Conservation (phyloP, 2,329 filamentous ascomycete genomes). For the Aspergillus pseudoglaucus region DNA sequence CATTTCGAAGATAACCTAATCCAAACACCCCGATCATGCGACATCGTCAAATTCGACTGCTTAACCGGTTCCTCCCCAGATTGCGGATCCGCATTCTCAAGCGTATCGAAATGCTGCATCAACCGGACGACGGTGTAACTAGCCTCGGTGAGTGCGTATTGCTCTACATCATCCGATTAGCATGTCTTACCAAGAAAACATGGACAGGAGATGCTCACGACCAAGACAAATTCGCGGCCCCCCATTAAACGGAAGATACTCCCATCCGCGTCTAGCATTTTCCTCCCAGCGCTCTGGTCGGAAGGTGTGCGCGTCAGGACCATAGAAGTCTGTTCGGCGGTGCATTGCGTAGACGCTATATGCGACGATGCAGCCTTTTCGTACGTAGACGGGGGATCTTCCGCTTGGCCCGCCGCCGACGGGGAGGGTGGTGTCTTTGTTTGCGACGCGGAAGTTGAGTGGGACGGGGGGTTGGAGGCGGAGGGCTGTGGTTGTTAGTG, state of each 20-base stretch:
- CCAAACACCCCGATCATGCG: slow-evolving; percentile 25
- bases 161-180: slow-evolving; percentile 20
- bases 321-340: slow-evolving; percentile 49
- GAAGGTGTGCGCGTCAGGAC: slow-evolving; percentile 40
- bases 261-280: slow-evolving; percentile 28
- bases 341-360: slow-evolving; percentile 71
- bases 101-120: slow-evolving; percentile 30
- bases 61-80: slow-evolving; percentile 23
- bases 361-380: slow-evolving; percentile 57
- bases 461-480: slow-evolving; percentile 43
- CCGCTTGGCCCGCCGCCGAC: slow-evolving; percentile 55
- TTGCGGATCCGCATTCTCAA: slow-evolving; percentile 30
- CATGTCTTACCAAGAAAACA: no score
- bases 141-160: slow-evolving; percentile 39
- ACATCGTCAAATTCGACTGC: slow-evolving; percentile 24
- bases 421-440: slow-evolving; percentile 38
- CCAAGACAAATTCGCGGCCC: slow-evolving; percentile 37
- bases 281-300: slow-evolving; percentile 47
- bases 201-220: slow-evolving; percentile 28
- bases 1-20: slow-evolving; percentile 17
- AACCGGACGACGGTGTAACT: slow-evolving; percentile 34
- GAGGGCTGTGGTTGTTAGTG: slow-evolving; percentile 21
- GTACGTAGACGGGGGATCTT: slow-evolving; percentile 55
- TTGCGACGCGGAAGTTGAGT: slow-evolving; percentile 38
- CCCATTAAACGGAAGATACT: slow-evolving; percentile 34